Conservation (phyloP, 805 yeast genomes). For the Candida chauliodis region DNA sequence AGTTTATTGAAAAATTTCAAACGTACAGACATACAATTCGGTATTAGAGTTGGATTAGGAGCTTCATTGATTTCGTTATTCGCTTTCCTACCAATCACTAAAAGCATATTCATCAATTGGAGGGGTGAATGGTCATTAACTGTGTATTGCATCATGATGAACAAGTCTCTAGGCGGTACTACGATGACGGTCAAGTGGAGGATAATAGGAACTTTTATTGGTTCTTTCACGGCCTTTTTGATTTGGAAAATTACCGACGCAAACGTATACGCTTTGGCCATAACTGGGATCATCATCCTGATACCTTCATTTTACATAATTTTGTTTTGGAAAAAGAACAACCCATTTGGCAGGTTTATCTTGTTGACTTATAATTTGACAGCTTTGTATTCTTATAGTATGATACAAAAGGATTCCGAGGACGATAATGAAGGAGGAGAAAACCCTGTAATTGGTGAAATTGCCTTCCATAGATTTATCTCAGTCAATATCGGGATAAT, state of each 20-base stretch:
- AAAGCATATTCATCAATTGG: conserved; percentile 57
- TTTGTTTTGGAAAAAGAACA: conserved; percentile 59
- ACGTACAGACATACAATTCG: conserved; percentile 71
- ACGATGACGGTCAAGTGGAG: conserved; percentile 74
- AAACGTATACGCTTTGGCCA: conserved; percentile 48
- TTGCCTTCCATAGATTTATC: conserved; percentile 74
- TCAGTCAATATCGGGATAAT: conserved; percentile 70
- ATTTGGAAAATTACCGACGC: conserved; percentile 61
- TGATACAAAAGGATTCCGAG: conserved; percentile 54
- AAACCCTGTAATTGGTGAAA: conserved; percentile 62
- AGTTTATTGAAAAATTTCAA: conserved; percentile 47
- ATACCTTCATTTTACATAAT: conserved; percentile 56
- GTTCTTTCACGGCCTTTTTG: conserved; percentile 58
- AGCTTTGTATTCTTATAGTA: conserved; percentile 69
- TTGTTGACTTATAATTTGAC: conserved; percentile 75
- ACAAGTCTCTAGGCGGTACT: conserved; percentile 81
- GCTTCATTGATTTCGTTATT: conserved; percentile 62
- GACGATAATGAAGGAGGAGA: conserved; percentile 68
- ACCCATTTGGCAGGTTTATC: conserved; percentile 67
- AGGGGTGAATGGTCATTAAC: conserved; percentile 83
- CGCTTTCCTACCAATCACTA: conserved; percentile 60
- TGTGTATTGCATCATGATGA: conserved; percentile 81
- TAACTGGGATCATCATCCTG: conserved; percentile 45
- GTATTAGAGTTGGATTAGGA: conserved; percentile 75
- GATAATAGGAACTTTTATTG: conserved; percentile 70